Evolutionary conservation across 768 basidiomycete species (phyloP).

Genomic region (Lyophyllum shimeji): DNA sequence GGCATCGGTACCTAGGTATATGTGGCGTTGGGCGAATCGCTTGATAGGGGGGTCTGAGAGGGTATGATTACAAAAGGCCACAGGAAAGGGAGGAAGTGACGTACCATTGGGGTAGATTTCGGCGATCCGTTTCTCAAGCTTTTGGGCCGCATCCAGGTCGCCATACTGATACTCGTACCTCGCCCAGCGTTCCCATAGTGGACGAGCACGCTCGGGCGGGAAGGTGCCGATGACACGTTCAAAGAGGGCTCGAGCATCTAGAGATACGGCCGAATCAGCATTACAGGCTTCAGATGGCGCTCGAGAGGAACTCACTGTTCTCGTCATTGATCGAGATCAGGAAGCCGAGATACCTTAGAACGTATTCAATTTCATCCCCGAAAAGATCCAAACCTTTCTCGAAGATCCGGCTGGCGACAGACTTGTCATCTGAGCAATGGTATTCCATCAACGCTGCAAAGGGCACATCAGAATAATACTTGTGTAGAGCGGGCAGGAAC

Average conservation of each 20-base stretch:
- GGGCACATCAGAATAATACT: neutral
- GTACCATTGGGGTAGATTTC: constrained; percentile 86
- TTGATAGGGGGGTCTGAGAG: constrained; percentile 87
- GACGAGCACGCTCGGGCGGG: constrained; percentile 72
- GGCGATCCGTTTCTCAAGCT: constrained; percentile 85
- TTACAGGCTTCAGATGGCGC: neutral
- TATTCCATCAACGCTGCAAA: constrained; percentile 88
- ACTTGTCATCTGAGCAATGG: constrained; percentile 76
- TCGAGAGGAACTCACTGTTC: constrained; percentile 63
- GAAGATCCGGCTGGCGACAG: constrained; percentile 88
- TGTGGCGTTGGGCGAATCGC: constrained; percentile 84
- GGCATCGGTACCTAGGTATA: constrained; percentile 80
- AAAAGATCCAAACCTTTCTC: constrained; percentile 89
- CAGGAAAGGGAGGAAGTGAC: constrained; percentile 16
- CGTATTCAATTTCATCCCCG: constrained; percentile 80
- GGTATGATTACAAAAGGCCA: neutral
- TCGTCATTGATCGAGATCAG: constrained; percentile 94
- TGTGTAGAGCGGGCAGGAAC: constrained; percentile 15
- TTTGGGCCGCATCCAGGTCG: constrained; percentile 84
- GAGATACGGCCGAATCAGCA: neutral
- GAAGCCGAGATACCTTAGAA: constrained; percentile 88
- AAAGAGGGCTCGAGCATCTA: constrained; percentile 95
- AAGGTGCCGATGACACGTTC: constrained; percentile 84
- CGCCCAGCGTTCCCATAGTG: constrained; percentile 96
- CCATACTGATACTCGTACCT: constrained; percentile 94